Conservation (phyloP, 2,329 filamentous ascomycete genomes). For the Diaporthe velutina region DNA sequence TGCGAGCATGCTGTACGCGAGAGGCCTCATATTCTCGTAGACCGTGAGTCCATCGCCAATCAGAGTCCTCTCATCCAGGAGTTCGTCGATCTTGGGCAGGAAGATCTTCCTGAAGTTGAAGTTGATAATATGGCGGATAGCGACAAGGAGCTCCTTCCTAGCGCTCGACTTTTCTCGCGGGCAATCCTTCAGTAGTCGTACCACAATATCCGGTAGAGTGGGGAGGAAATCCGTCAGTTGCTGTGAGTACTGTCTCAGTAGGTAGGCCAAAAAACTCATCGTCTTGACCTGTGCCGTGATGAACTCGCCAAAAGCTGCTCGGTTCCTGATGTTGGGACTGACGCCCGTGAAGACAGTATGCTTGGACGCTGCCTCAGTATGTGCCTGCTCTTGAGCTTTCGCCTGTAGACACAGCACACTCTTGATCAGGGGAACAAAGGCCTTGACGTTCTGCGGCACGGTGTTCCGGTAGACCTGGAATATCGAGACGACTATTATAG, state of each 20-base stretch:
- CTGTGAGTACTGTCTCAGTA: slow-evolving; percentile 88
- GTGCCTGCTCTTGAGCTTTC: slow-evolving; percentile 91
- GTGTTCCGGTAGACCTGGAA: slow-evolving; percentile 91
- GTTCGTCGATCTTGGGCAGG: slow-evolving; percentile 91
- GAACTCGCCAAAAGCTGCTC: slow-evolving; percentile 95
- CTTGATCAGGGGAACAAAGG: slow-evolving; percentile 95
- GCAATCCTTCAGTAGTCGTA: slow-evolving; percentile 92
- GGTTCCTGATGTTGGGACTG: slow-evolving; percentile 92
- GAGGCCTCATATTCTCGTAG: slow-evolving; percentile 93
- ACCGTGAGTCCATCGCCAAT: slow-evolving; percentile 97
- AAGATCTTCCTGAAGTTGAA: slow-evolving; percentile 99
- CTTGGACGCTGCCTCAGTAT: slow-evolving; percentile 83
- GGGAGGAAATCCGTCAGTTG: slow-evolving; percentile 90
- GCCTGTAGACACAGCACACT: slow-evolving; percentile 89
- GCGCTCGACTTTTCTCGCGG: slow-evolving; percentile 94
- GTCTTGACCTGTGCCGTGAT: slow-evolving; percentile 99
- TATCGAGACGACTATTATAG: slow-evolving; percentile 98
- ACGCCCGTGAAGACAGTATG: slow-evolving; percentile 92
- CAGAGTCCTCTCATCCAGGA: slow-evolving; percentile 92
- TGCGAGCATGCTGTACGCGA: slow-evolving; percentile 98
- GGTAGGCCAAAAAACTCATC: slow-evolving; percentile 97
- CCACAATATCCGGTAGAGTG: slow-evolving; percentile 87
- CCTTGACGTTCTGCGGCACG: slow-evolving; percentile 86
- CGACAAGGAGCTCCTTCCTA: slow-evolving; percentile 94
- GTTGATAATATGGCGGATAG: slow-evolving; percentile 98